Evolutionary conservation across 1,284 basidiomycete genomes (phyloP), one percentile per base, ranked within the genome.

Genomic region (Leccinum pallidistipes): DNA sequence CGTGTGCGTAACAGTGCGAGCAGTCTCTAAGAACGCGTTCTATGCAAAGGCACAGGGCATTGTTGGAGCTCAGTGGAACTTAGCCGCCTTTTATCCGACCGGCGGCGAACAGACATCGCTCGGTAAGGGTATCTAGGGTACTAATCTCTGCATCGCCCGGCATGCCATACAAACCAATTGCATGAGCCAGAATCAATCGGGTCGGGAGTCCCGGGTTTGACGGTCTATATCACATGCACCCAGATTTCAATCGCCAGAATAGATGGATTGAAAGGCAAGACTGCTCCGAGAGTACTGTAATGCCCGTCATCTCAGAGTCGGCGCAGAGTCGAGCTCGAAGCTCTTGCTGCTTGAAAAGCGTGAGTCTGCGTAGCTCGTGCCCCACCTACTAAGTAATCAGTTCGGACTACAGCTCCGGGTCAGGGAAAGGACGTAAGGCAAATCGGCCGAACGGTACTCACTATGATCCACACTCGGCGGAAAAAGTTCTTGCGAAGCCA

Each of bases 161-260:
- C 34, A 59, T 47, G 55, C 16, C 62, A 43, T 47, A 47, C 7
- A 47, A 47, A 9, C 21, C 18, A 47, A 47, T 21, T 12, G 21
- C 24, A 8, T n/a, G n/a, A 62, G 18, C 53, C 34, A 34, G 50
- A 43, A 61, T 16, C 27, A 10, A 29, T 51, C 62, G 45, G 40
- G 27, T 47, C 45, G 21, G 45, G 21, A 11, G 21, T 47, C 45
- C 45, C 43, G 45, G 45, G 45, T 47, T 47, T 47, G 45, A 47
- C 45, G 45, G 45, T 21, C 43, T 40, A 45, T 1, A 14, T 43
- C n/a, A 47, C 40, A 10, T 47, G 60, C 53, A 45, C 45, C 55
- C 4, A 12, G 40, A 43, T 34, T 62, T 7, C n/a, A 57, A n/a
- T n/a, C 14, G 21, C 38, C 27, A 53, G 9, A 21, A 11, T 32